Evolutionary conservation across 352 stramenopile species (phyloP).

Genomic region (Pythium aphanidermatum): DNA sequence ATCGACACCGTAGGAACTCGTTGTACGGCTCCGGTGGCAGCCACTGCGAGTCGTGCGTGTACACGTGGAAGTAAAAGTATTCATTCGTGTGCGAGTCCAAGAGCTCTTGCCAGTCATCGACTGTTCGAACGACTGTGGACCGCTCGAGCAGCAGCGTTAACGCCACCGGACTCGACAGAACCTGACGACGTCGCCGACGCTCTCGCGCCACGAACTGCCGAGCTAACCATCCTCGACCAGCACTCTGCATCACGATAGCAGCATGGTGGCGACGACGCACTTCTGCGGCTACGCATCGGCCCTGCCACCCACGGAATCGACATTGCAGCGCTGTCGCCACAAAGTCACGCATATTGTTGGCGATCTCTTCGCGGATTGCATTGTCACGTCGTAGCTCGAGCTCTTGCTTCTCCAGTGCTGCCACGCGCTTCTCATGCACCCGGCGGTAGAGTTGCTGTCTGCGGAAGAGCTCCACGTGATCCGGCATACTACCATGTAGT

Average conservation of each 20-base stretch:
- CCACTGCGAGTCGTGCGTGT: constrained; percentile 78
- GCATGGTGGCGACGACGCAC: constrained; percentile 34
- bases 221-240: constrained; percentile 51
- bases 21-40: constrained; percentile 51
- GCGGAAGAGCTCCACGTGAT: constrained; percentile 40
- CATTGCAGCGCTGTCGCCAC: constrained; percentile 67
- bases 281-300: constrained; percentile 26
- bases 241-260: constrained; percentile 46
- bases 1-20: constrained; percentile 60
- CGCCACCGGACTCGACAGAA: constrained; percentile 58
- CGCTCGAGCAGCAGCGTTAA: constrained; percentile 63
- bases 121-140: constrained; percentile 49
- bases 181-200: constrained; percentile 40
- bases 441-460: constrained; percentile 41
- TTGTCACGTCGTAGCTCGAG: constrained; percentile 45
- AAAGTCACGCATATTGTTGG: constrained; percentile 66
- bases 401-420: constrained; percentile 35
- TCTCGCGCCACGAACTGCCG: constrained; percentile 36
- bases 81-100: constrained; percentile 78
- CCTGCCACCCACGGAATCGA: constrained; percentile 55
- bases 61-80: constrained; percentile 83
- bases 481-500: too few relatives aligned
- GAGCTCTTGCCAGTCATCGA: constrained; percentile 73
- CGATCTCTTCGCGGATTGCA: constrained; percentile 63
- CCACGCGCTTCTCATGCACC: constrained; percentile 51